These are phyloP conservation scores for Aphanomyces stellatus DNA, from an alignment of 352 stramenopile species.

Conservation along the genomic window DNA sequence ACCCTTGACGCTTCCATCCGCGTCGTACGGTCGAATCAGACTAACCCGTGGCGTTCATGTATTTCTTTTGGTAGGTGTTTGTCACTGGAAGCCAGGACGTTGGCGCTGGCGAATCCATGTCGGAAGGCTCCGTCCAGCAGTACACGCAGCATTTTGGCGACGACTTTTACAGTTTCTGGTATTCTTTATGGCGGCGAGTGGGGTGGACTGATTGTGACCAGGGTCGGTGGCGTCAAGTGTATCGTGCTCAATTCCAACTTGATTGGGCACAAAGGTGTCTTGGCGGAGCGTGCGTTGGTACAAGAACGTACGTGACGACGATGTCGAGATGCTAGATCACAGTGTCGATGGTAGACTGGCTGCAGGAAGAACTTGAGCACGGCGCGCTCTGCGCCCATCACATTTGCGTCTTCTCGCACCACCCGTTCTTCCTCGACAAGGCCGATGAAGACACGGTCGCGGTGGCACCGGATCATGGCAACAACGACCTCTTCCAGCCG, in stretches of 20 bases:
- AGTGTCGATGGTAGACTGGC: slow-evolving; percentile 39
- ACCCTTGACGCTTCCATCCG: slow-evolving; percentile 41
- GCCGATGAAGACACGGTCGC: neutral
- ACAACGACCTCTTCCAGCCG: neutral
- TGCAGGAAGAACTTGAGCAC: slow-evolving; percentile 67
- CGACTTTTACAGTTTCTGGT: slow-evolving; percentile 67
- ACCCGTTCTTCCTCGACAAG: slow-evolving; percentile 24
- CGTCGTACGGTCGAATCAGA: too few species aligned
- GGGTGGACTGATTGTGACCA: slow-evolving; percentile 14
- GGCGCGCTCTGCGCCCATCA: slow-evolving; percentile 67
- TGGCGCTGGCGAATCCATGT: slow-evolving; percentile 25
- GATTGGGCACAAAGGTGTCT: slow-evolving; percentile 24
- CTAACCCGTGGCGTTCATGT: neutral
- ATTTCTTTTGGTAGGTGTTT: slow-evolving; percentile 36
- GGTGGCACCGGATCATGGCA: neutral
- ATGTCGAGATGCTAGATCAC: neutral
- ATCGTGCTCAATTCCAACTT: slow-evolving; percentile 62
- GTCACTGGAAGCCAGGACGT: slow-evolving; percentile 26
- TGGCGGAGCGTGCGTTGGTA: slow-evolving; percentile 27
- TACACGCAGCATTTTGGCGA: slow-evolving; percentile 58
- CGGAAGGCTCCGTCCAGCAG: slow-evolving; percentile 17
- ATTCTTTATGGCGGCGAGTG: neutral
- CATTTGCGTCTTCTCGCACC: slow-evolving; percentile 46
- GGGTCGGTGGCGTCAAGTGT: slow-evolving; percentile 69
- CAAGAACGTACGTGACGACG: slow-evolving; percentile 40